Percentiles rank a stretch among this genome's conserved stretches.
Conservation (phyloP, 371 early-diverging fungal genomes). For the Apophysomyces ossiformis region DNA sequence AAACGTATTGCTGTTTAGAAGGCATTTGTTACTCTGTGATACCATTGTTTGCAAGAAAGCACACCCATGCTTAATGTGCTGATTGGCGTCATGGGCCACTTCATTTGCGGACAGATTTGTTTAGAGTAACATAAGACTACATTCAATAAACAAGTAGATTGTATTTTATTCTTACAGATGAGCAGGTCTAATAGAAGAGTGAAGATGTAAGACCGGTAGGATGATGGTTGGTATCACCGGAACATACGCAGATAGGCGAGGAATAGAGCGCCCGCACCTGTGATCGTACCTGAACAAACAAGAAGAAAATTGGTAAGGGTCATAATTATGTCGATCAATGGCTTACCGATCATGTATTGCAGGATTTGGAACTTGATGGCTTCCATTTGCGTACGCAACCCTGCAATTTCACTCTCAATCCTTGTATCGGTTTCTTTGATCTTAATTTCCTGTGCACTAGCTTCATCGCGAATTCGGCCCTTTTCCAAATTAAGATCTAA, state of each 20-base stretch:
- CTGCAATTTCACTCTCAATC: constrained; percentile 89
- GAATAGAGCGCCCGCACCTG: constrained; percentile 82
- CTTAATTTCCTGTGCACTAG: constrained; percentile 81
- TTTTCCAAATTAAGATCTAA: constrained; percentile 91
- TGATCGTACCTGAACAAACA: constrained; percentile 67
- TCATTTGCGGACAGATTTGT: no score
- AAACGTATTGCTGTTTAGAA: no score
- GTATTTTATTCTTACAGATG: not conserved
- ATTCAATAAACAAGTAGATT: no score
- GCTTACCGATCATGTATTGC: constrained; percentile 76
- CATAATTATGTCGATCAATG: not conserved
- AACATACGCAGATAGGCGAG: constrained; percentile 72
- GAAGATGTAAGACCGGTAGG: not conserved
- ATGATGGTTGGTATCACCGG: constrained; percentile 32
- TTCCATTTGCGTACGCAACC: constrained; percentile 89
- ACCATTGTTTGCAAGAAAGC: no score
- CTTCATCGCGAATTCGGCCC: constrained; percentile 86
- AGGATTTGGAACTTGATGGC: constrained; percentile 86
- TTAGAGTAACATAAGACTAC: no score
- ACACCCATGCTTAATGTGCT: no score
- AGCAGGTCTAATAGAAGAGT: not conserved
- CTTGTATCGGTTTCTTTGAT: constrained; percentile 87
- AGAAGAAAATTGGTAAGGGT: not conserved
- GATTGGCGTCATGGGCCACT: no score
- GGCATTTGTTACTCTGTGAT: no score